Percentiles rank a stretch among this genome's conserved stretches.
These are phyloP conservation scores for Colletotrichum navitas DNA, from an alignment of 2,329 filamentous ascomycete species.

Conservation along the genomic window DNA sequence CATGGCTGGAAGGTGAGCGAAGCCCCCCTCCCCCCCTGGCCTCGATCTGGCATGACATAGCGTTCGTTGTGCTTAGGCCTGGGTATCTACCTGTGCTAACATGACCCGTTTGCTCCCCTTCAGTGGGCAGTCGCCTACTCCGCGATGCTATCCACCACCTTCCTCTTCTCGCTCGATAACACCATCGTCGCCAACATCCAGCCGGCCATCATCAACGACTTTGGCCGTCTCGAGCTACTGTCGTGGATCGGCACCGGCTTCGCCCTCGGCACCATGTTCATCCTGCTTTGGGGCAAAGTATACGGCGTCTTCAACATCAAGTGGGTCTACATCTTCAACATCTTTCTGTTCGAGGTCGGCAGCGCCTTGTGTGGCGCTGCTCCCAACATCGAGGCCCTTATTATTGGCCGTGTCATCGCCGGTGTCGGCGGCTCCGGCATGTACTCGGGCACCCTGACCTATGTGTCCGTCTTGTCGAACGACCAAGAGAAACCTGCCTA, in stretches of 20 bases:
- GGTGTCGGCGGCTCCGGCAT: constrained; percentile 57
- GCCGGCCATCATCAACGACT: constrained; percentile 54
- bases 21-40: too few species aligned
- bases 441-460: constrained; percentile 50
- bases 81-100: too few species aligned
- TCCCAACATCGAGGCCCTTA: constrained; percentile 57
- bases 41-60: too few species aligned
- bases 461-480: too few species aligned
- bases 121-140: too few species aligned
- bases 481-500: too few species aligned
- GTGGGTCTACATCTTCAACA: constrained; percentile 50
- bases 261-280: constrained; percentile 55
- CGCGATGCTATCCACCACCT: too few species aligned
- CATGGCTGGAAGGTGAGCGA: too few species aligned
- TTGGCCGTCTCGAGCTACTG: constrained; percentile 54
- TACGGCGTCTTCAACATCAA: constrained; percentile 61
- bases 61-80: too few species aligned
- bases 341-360: constrained; percentile 48
- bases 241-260: constrained; percentile 58
- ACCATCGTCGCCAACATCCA: constrained; percentile 58
- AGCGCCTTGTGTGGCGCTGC: constrained; percentile 55
- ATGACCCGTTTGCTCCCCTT: too few species aligned
- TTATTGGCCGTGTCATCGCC: constrained; percentile 58
- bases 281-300: constrained; percentile 53
- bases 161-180: too few species aligned